phyloP scores from a whole-genome alignment of 2,329 filamentous ascomycete species.

The Hirsutella rhossiliensis region DNA sequence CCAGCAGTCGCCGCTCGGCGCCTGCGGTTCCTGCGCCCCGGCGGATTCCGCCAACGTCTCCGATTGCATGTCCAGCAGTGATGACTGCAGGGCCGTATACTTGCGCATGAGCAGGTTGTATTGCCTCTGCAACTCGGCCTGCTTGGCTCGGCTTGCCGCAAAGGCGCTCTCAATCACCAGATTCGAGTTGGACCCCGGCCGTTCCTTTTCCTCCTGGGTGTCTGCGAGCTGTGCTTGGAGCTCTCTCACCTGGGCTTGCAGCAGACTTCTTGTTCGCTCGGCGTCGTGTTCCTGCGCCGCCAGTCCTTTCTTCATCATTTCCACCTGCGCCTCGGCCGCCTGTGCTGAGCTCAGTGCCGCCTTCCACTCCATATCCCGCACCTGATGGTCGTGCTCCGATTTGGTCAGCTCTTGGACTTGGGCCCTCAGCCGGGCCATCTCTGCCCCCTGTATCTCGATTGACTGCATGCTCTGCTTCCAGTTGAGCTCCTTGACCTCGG shows the following conservation, averaged over 20 bases:
- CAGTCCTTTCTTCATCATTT: conserved; percentile 47
- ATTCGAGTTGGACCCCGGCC: conserved; percentile 16
- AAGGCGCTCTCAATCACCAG: conserved; percentile 31
- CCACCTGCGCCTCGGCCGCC: conserved; percentile 44
- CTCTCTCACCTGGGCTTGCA: conserved; percentile 33
- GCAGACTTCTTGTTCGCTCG: conserved; percentile 27
- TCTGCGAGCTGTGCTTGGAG: conserved; percentile 34
- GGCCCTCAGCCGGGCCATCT: conserved; percentile 45
- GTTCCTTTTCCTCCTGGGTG: conserved; percentile 16
- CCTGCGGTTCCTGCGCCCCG: neutral
- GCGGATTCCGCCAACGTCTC: conserved; percentile 7
- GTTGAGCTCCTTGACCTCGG: conserved; percentile 55
- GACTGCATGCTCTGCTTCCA: conserved; percentile 52
- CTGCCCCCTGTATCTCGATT: conserved; percentile 46
- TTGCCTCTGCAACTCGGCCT: conserved; percentile 41
- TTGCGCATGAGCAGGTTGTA: conserved; percentile 36
- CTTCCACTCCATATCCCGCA: conserved; percentile 48
- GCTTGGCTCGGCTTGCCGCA: conserved; percentile 39
- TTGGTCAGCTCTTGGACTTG: conserved; percentile 50
- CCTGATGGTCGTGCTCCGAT: conserved; percentile 50
- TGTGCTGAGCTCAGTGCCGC: conserved; percentile 44
- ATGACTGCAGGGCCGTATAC: conserved; percentile 38
- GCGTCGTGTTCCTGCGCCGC: conserved; percentile 35
- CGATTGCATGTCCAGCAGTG: conserved; percentile 33
- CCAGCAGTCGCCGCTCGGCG: conserved; percentile 20